Evolutionary conservation across 495 filamentous ascomycete species (phyloP).

Genomic region (Tuber indicum): DNA sequence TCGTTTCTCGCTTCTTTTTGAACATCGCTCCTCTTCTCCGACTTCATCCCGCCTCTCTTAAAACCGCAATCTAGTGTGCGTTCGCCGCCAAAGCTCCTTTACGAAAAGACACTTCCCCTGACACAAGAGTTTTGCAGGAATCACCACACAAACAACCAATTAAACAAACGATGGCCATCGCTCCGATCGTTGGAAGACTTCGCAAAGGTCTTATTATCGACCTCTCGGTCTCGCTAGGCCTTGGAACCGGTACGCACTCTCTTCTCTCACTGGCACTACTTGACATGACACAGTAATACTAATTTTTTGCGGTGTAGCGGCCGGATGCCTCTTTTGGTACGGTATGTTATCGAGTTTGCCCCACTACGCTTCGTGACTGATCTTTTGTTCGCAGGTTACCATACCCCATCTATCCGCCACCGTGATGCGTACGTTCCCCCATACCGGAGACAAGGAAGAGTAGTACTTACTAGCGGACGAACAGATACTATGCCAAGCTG

Average conservation of each 20-base stretch:
- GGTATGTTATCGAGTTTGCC: constrained; percentile 41
- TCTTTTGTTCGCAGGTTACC: constrained; percentile 54
- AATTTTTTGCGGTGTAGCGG: constrained; percentile 47
- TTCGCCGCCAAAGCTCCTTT: background rate
- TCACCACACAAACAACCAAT: background rate
- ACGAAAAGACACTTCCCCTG: background rate
- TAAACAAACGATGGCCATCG: constrained; percentile 32
- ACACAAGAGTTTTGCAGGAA: background rate
- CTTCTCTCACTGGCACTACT: background rate
- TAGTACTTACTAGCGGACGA: background rate
- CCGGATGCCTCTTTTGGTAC: constrained; percentile 77
- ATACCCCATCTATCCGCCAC: constrained; percentile 66
- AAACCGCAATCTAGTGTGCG: background rate
- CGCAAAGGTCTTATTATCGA: constrained; percentile 67
- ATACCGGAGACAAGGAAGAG: background rate
- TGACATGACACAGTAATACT: background rate
- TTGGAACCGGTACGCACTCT: constrained; percentile 40
- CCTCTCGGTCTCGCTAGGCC: constrained; percentile 68
- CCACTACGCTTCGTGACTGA: constrained; percentile 7
- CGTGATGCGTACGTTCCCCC: constrained; percentile 51
- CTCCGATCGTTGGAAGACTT: constrained; percentile 54
- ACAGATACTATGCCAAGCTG: constrained; percentile 63
- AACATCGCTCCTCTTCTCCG: background rate
- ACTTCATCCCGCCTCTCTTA: background rate
- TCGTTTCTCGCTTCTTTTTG: background rate